Evolutionary conservation across 805 yeast species (phyloP), one percentile per base, ranked within the genome.

Genomic region (Candida tallmaniae): DNA sequence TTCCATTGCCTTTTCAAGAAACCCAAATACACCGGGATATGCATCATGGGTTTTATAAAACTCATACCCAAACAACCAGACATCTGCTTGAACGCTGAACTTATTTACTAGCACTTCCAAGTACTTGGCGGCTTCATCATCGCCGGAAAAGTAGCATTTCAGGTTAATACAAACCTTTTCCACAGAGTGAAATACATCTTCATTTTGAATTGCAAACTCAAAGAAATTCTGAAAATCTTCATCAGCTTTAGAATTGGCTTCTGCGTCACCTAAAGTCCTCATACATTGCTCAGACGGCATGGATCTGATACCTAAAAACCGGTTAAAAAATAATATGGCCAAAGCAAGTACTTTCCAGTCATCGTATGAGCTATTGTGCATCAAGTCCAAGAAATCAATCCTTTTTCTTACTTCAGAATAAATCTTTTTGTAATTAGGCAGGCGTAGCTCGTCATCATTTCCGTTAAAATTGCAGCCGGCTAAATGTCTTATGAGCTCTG

Each of bases 41-140:
- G 53, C 51, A 1, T 59, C 60, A 29, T 53, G 39, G 12, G 52
- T 40, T 25, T 44, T 52, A 40, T 68, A 75, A 54, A 72, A 70
- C 4, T 61, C 52, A 29, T 56, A 50, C 4, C 67, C 63, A 31
- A 53, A 58, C 2, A 74, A 33, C 82, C 82, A 78, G 6, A 67
- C 55, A 20, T 69, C 75, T 19, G 63, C 51, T 44, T 74, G 71
- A 3, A 44, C 34, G 0, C 47, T 35, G 34, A 55, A 65, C 2
- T 39, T 44, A 3, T 43, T 41, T 1, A 67, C 36, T 20, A 69
- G 33, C 15, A 27, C 27, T 4, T 47, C 35, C 32, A 62, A 41
- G 4, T 50, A 26, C 4, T 35, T 32, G 16, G 58, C 37, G 0
- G 70, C 70, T 12, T 36, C 35, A 1, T 52, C 62, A 0, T 48